phyloP scores from a whole-genome alignment of 495 filamentous ascomycete genomes.

The Penicillium salamii region DNA sequence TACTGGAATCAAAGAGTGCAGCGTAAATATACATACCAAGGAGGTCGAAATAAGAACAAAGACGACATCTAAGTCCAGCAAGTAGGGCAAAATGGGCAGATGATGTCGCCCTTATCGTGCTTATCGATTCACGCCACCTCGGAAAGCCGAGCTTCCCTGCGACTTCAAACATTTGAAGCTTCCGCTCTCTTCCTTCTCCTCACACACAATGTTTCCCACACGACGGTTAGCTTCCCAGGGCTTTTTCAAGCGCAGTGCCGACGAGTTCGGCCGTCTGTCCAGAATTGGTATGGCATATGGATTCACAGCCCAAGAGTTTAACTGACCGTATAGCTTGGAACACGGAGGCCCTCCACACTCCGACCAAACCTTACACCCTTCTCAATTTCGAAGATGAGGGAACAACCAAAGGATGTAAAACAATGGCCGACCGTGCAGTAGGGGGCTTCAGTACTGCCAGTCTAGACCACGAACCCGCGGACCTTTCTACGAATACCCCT shows the following conservation, averaged over 20 bases:
- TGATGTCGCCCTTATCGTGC: slow-evolving; percentile 2
- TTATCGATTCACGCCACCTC: slow-evolving; percentile 7
- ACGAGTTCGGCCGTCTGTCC: slow-evolving; percentile 61
- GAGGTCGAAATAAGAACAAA: not conserved
- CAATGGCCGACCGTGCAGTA: slow-evolving; percentile 81
- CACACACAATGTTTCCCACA: slow-evolving; percentile 44
- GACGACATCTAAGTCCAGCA: not conserved
- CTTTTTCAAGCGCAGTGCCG: slow-evolving; percentile 62
- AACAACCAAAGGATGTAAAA: slow-evolving; percentile 65
- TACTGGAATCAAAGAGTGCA: no score
- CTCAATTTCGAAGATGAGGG: slow-evolving; percentile 61
- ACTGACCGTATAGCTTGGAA: slow-evolving; percentile 41
- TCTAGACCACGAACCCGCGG: slow-evolving; percentile 62
- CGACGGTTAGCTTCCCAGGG: slow-evolving; percentile 48
- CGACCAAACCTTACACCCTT: slow-evolving; percentile 48
- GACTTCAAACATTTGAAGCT: not conserved
- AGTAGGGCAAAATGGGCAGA: not conserved
- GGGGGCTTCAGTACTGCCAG: slow-evolving; percentile 76
- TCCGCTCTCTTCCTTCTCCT: not conserved
- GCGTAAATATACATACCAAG: no score
- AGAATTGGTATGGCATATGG: slow-evolving; percentile 47
- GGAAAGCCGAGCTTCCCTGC: slow-evolving; percentile 1
- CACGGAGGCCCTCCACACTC: slow-evolving; percentile 44
- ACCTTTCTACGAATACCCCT: slow-evolving; percentile 40
- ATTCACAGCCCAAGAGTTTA: not conserved